Evolutionary conservation across 2,329 filamentous ascomycete species (phyloP), one percentile per base, ranked within the genome.

Genomic region (Bipolaris victoriae): DNA sequence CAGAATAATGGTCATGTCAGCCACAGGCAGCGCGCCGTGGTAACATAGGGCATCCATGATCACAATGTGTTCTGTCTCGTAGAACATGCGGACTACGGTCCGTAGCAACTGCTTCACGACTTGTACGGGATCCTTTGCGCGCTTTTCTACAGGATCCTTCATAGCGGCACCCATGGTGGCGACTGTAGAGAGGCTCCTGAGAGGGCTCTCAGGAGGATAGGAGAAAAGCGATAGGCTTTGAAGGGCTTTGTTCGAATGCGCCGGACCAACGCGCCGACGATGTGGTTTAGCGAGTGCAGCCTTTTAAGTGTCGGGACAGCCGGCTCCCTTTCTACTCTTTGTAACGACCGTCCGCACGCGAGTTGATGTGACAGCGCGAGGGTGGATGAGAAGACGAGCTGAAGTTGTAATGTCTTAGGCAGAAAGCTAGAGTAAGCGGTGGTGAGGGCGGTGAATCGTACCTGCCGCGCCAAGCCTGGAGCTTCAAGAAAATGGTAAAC

Each of bases 1-100:
- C 78, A 97, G 89, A 22, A 98, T 82, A 69, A 92, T 89, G 41
- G 91, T 90, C 61, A 99, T 83, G 71, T 99, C 95, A 71, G 92
- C 89, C 72, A 96, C 91, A 70, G 92, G 89, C 58, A 98, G 83
- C 81, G 84, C 90, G 78, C 84, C 88, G 77, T 91, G 89, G 57
- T 88, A 86, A 71, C 90, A 86, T 58, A 92, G 84, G 62, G 92
- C 91, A 81, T 96, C 90, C 67, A 95, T 81, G 52, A 93, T 87
- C 45, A 96, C 84, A 61, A 95, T 88, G 71, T 95, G 89, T 70
- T 92, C 90, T 35, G 90, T 92, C 63, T 90, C 85, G 78, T 95
- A 96, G 80, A 97, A 96, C 55, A 91, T 88, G 74, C 92, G 90
- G 70, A 88, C 89, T 37, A 92, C 90, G 52, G 89, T 95, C 77